phyloP scores from a whole-genome alignment of 306 rosid species.

The Acacia crassicarpa region DNA sequence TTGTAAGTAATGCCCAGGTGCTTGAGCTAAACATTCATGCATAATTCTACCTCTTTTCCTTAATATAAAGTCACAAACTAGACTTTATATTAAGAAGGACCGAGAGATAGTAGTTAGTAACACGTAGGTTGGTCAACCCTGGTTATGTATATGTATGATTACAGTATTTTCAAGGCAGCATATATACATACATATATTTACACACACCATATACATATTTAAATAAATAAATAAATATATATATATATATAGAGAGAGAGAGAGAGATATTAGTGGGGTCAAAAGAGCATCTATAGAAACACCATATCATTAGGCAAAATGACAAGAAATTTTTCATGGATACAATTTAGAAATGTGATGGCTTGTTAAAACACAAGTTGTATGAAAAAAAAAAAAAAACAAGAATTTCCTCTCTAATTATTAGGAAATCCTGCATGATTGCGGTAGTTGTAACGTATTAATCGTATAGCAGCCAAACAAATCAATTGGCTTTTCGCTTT shows the following conservation, averaged over 20 bases:
- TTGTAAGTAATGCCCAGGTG: background rate
- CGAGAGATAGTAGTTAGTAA: background rate
- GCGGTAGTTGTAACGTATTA: background rate
- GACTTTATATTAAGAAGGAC: too few relatives aligned
- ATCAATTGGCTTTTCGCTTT: slow-evolving; percentile 16
- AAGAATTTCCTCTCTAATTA: background rate
- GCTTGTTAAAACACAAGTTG: background rate
- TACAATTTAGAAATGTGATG: background rate
- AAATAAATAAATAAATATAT: too few relatives aligned
- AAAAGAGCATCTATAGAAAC: background rate
- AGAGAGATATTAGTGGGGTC: background rate
- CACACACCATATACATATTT: too few relatives aligned
- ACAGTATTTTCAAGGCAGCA: background rate
- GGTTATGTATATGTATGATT: too few relatives aligned
- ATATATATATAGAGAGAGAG: too few relatives aligned
- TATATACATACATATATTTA: too few relatives aligned
- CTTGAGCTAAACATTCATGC: slow-evolving; percentile 21
- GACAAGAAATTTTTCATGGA: background rate
- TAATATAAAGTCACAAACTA: too few relatives aligned
- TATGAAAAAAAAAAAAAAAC: background rate
- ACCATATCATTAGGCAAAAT: background rate
- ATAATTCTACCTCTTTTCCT: background rate
- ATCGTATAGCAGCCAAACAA: background rate
- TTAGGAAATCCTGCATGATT: background rate
- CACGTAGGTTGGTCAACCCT: background rate